Conservation (phyloP, 2,329 filamentous ascomycete genomes). For the Canariomyces notabilis region DNA sequence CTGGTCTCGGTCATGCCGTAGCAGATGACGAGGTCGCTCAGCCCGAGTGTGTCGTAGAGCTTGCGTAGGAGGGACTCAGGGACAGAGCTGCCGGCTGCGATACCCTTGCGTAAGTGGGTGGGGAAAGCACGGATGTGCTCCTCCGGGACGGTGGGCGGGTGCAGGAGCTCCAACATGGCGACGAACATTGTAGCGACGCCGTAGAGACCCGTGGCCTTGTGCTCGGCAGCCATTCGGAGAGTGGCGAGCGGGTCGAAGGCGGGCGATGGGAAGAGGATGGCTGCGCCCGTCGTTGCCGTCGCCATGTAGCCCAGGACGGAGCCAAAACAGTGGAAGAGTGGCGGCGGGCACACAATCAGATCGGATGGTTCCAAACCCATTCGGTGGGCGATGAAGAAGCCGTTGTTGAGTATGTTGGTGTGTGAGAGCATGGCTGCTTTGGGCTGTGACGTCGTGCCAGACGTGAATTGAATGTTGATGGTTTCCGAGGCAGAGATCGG, state of each 20-base stretch:
- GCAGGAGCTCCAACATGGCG: slow-evolving; percentile 75
- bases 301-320: slow-evolving; percentile 94
- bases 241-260: slow-evolving; percentile 77
- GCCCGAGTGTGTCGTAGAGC: slow-evolving; percentile 67
- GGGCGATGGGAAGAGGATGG: slow-evolving; percentile 80
- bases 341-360: slow-evolving; percentile 77
- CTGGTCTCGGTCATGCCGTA: slow-evolving; percentile 95
- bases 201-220: slow-evolving; percentile 63
- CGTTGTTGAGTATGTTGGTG: slow-evolving; percentile 87
- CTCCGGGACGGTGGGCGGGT: slow-evolving; percentile 27
- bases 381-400: slow-evolving; percentile 72
- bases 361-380: slow-evolving; percentile 76
- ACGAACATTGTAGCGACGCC: slow-evolving; percentile 93
- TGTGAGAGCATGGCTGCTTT: slow-evolving; percentile 91
- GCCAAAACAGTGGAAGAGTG: slow-evolving; percentile 88
- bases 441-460: slow-evolving; percentile 83
- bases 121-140: slow-evolving; percentile 26
- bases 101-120: slow-evolving; percentile 69
- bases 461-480: slow-evolving; percentile 96
- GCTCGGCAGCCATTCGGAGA: slow-evolving; percentile 51
- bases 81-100: slow-evolving; percentile 82
- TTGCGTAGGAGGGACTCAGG: slow-evolving; percentile 75
- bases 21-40: slow-evolving; percentile 83
- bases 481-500: slow-evolving; percentile 59
- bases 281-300: slow-evolving; percentile 71